phyloP scores from a whole-genome alignment of 306 rosid species.

The Rosa multiflora region DNA sequence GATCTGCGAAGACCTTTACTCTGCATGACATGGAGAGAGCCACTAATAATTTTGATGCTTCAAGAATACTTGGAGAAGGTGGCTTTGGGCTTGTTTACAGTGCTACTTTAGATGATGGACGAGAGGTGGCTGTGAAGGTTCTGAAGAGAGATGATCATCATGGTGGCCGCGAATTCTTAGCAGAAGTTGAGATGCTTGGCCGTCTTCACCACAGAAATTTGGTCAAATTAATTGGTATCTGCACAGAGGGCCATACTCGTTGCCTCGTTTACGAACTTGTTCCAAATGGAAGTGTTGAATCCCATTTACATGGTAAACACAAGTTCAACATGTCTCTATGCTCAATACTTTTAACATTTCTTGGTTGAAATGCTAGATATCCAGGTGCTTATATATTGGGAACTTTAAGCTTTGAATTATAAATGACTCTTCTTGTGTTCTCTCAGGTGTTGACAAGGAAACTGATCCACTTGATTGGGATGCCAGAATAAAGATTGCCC shows the following conservation, averaged over 20 bases:
- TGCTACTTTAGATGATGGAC: constrained; percentile 77
- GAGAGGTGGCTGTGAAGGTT: constrained; percentile 85
- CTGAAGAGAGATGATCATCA: constrained; percentile 86
- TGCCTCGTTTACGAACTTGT: constrained; percentile 93
- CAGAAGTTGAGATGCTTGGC: constrained; percentile 98
- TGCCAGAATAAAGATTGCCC: constrained; percentile 86
- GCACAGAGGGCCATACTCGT: constrained; percentile 75
- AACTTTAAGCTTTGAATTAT: constrained; percentile 6
- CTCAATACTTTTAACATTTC: background rate
- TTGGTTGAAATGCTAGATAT: constrained; percentile 13
- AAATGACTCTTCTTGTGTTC: constrained; percentile 19
- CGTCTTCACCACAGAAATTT: constrained; percentile 94
- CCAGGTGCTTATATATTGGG: background rate
- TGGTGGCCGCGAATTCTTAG: constrained; percentile 91
- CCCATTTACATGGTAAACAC: constrained; percentile 82
- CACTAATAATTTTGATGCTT: constrained; percentile 69
- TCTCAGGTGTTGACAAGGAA: constrained; percentile 79
- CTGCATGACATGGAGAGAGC: constrained; percentile 74
- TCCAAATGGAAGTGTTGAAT: constrained; percentile 96
- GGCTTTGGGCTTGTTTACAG: constrained; percentile 92
- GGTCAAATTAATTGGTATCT: constrained; percentile 82
- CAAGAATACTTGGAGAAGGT: constrained; percentile 97
- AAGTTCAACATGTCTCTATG: constrained; percentile 17
- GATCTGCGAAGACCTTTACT: constrained; percentile 74
- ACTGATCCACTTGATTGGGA: constrained; percentile 84